phyloP scores from a whole-genome alignment of 352 stramenopile species.

The Phytophthora chlamydospora region DNA sequence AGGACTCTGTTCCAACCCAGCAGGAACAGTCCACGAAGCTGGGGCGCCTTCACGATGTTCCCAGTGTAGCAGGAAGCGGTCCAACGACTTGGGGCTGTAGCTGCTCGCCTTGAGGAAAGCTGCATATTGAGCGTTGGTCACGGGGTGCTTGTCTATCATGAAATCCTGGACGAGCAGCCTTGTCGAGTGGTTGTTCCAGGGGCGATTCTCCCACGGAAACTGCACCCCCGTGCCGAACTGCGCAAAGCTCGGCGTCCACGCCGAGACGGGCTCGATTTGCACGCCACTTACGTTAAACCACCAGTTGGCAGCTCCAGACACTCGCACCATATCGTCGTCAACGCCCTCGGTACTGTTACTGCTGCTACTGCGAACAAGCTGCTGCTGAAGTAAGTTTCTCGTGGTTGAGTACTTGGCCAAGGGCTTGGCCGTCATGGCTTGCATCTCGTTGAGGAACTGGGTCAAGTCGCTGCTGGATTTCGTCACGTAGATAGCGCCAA shows the following conservation, averaged over 20 bases:
- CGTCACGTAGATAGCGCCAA: constrained; percentile 58
- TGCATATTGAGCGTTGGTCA: constrained; percentile 78
- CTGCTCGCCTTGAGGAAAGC: constrained; percentile 57
- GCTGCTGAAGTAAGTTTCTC: constrained; percentile 46
- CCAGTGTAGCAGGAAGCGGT: constrained; percentile 83
- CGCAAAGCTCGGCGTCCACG: constrained; percentile 67
- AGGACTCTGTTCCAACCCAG: constrained; percentile 53
- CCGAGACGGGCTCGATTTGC: constrained; percentile 77
- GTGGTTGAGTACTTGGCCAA: constrained; percentile 54
- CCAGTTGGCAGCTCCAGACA: constrained; percentile 58
- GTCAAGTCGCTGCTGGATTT: constrained; percentile 32
- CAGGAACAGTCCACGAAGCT: constrained; percentile 56
- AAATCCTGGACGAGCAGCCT: constrained; percentile 74
- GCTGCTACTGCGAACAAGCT: constrained; percentile 30
- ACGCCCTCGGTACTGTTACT: not conserved
- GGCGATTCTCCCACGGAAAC: constrained; percentile 82
- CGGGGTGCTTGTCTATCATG: constrained; percentile 70
- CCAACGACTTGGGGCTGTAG: constrained; percentile 60
- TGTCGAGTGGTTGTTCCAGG: constrained; percentile 81
- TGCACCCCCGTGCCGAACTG: constrained; percentile 78
- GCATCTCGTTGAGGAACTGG: constrained; percentile 57
- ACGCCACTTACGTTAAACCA: constrained; percentile 85
- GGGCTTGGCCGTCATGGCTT: constrained; percentile 50
- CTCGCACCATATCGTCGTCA: constrained; percentile 50
- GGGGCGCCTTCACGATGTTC: constrained; percentile 42